Evolutionary conservation across 2,329 filamentous ascomycete genomes (phyloP).

Genomic region (Botryotinia narcissicola): DNA sequence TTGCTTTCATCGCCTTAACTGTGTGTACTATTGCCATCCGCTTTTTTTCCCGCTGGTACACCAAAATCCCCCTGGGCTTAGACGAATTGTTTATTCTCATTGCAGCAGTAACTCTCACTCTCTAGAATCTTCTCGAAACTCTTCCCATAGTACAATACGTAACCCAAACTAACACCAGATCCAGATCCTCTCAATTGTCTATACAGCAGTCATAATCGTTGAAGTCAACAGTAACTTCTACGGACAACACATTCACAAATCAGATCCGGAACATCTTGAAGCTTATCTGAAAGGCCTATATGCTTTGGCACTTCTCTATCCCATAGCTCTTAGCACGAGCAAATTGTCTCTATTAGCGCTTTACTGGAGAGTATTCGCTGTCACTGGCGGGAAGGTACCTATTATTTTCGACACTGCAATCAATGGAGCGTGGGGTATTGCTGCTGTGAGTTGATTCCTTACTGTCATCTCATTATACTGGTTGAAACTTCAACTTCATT

Average conservation of each 20-base stretch:
- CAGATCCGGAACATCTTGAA: background rate
- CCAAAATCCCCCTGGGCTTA: background rate
- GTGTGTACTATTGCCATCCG: background rate
- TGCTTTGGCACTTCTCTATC: slow-evolving; percentile 1
- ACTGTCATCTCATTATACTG: background rate
- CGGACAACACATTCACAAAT: slow-evolving; percentile 12
- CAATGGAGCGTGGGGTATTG: slow-evolving; percentile 9
- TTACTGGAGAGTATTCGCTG: slow-evolving; percentile 12
- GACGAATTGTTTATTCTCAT: slow-evolving; percentile 4
- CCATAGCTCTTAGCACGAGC: background rate
- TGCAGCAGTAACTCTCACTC: slow-evolving; percentile 7
- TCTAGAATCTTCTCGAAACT: background rate
- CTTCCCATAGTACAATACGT: background rate
- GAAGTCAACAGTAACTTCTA: slow-evolving; percentile 9
- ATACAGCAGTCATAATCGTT: background rate
- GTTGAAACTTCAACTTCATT: background rate
- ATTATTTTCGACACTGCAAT: background rate
- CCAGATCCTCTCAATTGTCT: slow-evolving; percentile 1
- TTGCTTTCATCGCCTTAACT: background rate
- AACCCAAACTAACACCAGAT: background rate
- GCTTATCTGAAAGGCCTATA: slow-evolving; percentile 6
- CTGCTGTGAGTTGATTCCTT: background rate
- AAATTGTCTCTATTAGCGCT: slow-evolving; percentile 9
- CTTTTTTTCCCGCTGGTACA: slow-evolving; percentile 8
- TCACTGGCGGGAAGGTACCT: background rate